A percentile compares a stretch with the other conserved stretches of the same genome.
Conservation (phyloP, 495 filamentous ascomycete genomes). For the Thermothielavioides terrestris region DNA sequence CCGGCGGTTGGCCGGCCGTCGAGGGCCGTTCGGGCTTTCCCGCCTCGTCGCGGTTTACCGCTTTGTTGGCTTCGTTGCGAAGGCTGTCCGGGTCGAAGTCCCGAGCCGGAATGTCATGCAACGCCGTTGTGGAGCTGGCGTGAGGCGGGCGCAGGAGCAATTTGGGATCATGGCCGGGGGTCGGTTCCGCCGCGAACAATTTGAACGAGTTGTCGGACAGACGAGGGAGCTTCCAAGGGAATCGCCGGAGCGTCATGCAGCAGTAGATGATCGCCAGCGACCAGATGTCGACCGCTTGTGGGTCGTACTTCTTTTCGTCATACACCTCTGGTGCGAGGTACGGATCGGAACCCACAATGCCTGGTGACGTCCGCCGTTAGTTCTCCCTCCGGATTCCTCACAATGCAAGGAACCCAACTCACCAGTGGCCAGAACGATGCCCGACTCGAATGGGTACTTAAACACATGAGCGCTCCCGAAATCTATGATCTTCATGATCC, state of each 20-base stretch:
- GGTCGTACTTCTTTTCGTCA: slow-evolving; percentile 88
- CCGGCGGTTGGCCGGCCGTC: slow-evolving; percentile 9
- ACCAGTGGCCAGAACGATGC: slow-evolving; percentile 82
- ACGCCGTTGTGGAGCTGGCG: slow-evolving; percentile 31
- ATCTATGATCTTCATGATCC: slow-evolving; percentile 99
- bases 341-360: slow-evolving; percentile 94
- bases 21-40: slow-evolving; percentile 7
- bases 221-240: slow-evolving; percentile 95
- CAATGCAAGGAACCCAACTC: slow-evolving; percentile 27
- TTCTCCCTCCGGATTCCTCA: background rate
- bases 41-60: slow-evolving; percentile 9
- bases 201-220: slow-evolving; percentile 90
- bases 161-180: slow-evolving; percentile 44
- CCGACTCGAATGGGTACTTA: slow-evolving; percentile 92
- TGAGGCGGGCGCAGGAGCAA: slow-evolving; percentile 34
- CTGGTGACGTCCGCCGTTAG: slow-evolving; percentile 42
- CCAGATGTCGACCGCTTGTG: slow-evolving; percentile 92
- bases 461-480: slow-evolving; percentile 97
- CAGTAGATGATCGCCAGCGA: slow-evolving; percentile 98
- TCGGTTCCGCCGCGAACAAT: slow-evolving; percentile 74
- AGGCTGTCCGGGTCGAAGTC: slow-evolving; percentile 31
- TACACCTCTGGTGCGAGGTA: slow-evolving; percentile 97
- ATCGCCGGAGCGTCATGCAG: slow-evolving; percentile 93
- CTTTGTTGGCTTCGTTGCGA: slow-evolving; percentile 1
- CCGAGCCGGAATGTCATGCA: slow-evolving; percentile 26